Evolutionary conservation across 352 stramenopile genomes (phyloP).

Genomic region (Pseudoperonospora humuli): DNA sequence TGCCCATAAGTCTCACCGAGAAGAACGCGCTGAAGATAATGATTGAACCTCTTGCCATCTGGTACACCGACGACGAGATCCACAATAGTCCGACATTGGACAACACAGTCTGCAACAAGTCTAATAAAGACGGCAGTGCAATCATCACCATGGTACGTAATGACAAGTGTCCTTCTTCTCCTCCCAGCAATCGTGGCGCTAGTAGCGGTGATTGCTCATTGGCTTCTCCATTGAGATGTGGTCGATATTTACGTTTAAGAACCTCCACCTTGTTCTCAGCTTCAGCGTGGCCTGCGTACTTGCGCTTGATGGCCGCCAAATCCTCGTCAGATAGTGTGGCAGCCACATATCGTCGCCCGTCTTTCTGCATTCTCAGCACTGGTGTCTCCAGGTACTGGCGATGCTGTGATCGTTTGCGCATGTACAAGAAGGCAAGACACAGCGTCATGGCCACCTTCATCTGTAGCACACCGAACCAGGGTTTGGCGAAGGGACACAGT

Average conservation of each 20-base stretch:
- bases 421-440: slow-evolving; percentile 69
- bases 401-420: slow-evolving; percentile 47
- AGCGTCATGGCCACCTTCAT: slow-evolving; percentile 83
- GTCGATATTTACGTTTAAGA: slow-evolving; percentile 34
- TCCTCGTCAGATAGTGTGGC: slow-evolving; percentile 30
- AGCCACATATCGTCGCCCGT: slow-evolving; percentile 49
- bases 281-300: slow-evolving; percentile 32
- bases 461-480: slow-evolving; percentile 79
- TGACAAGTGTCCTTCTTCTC: slow-evolving; percentile 26
- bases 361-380: slow-evolving; percentile 55
- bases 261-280: slow-evolving; percentile 30
- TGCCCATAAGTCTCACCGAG: slow-evolving; percentile 76
- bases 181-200: slow-evolving; percentile 2
- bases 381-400: slow-evolving; percentile 62
- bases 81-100: slow-evolving; percentile 83
- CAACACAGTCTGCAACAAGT: slow-evolving; percentile 80
- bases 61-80: slow-evolving; percentile 85
- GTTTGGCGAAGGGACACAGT: slow-evolving; percentile 77
- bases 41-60: slow-evolving; percentile 87
- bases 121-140: slow-evolving; percentile 61
- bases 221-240: slow-evolving; percentile 7
- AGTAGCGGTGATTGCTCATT: slow-evolving; percentile 33
- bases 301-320: slow-evolving; percentile 32
- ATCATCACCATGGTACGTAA: slow-evolving; percentile 51
- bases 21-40: slow-evolving; percentile 89